Percentiles rank a stretch among this genome's conserved stretches.
These are phyloP conservation scores for Mycena rebaudengoi DNA, from an alignment of 768 basidiomycete genomes.

Conservation along the genomic window DNA sequence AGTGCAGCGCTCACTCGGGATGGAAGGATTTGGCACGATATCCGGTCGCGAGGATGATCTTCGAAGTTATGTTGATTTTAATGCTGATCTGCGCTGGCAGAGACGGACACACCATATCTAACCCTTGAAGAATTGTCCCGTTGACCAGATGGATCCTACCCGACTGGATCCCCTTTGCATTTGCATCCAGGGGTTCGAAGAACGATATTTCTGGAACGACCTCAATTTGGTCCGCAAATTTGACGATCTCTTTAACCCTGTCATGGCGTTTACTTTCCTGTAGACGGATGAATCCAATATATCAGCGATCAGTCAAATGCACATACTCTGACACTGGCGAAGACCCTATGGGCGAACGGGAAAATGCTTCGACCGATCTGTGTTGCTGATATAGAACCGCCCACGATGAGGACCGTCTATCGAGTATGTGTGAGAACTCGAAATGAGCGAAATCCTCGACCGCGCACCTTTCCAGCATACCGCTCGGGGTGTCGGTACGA, in stretches of 20 bases:
- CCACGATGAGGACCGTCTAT: slow-evolving; percentile 27
- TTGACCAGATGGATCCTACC: slow-evolving; percentile 36
- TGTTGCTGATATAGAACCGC: slow-evolving; percentile 20
- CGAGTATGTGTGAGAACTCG: not conserved
- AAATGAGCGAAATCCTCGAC: not conserved
- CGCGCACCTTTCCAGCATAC: slow-evolving; percentile 37
- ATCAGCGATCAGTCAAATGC: not conserved
- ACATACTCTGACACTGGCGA: slow-evolving; percentile 26
- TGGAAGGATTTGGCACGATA: slow-evolving; percentile 41
- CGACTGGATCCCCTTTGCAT: slow-evolving; percentile 23
- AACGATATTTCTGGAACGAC: slow-evolving; percentile 36
- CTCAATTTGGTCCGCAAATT: slow-evolving; percentile 33
- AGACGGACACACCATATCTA: slow-evolving; percentile 32
- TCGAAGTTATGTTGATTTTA: no score
- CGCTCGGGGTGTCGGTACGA: slow-evolving; percentile 38
- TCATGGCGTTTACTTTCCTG: slow-evolving; percentile 31
- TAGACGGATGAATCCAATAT: not conserved
- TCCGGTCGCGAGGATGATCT: slow-evolving; percentile 39
- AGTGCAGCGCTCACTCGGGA: slow-evolving; percentile 5
- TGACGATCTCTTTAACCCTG: slow-evolving; percentile 23
- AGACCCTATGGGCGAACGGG: slow-evolving; percentile 11
- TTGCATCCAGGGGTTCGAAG: slow-evolving; percentile 29
- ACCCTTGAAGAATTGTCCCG: slow-evolving; percentile 34
- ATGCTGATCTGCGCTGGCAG: no score
- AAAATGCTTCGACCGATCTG: slow-evolving; percentile 23